Evolutionary conservation across 495 filamentous ascomycete genomes (phyloP).

Genomic region (Hyaloscypha finlandica): DNA sequence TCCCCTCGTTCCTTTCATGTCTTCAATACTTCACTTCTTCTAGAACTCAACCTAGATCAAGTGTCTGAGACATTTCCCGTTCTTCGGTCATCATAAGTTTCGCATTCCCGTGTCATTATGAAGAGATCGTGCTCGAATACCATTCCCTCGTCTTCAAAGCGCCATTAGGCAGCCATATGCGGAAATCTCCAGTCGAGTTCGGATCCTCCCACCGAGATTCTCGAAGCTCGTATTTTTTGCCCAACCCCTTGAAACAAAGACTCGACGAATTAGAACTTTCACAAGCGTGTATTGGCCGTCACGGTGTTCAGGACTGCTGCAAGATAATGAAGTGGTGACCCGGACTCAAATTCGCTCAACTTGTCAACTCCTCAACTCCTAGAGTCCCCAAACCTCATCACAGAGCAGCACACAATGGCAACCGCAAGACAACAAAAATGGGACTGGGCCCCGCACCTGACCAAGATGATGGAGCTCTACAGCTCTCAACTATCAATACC

Average conservation of each 20-base stretch:
- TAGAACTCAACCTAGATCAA: background rate
- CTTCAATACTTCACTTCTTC: background rate
- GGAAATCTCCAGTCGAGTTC: background rate
- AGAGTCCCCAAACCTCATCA: background rate
- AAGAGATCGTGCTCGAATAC: background rate
- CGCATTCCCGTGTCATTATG: background rate
- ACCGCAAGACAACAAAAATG: constrained; percentile 15
- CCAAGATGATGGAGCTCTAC: constrained; percentile 29
- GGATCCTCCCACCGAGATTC: background rate
- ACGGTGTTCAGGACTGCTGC: background rate
- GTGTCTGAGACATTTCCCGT: background rate
- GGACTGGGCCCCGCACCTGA: constrained; percentile 23
- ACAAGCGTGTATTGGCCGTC: background rate
- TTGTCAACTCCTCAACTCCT: background rate
- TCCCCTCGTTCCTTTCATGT: background rate
- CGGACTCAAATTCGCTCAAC: background rate
- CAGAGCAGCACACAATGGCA: constrained; percentile 7
- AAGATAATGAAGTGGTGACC: background rate
- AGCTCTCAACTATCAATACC: constrained; percentile 25
- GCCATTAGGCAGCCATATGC: background rate
- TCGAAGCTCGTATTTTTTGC: background rate
- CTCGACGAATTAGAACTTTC: background rate
- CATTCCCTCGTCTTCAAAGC: background rate
- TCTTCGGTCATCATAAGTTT: background rate
- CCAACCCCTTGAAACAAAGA: background rate